Base-by-base conservation (phyloP, 208 protist species). In the Crithidia acanthocephali region DNA sequence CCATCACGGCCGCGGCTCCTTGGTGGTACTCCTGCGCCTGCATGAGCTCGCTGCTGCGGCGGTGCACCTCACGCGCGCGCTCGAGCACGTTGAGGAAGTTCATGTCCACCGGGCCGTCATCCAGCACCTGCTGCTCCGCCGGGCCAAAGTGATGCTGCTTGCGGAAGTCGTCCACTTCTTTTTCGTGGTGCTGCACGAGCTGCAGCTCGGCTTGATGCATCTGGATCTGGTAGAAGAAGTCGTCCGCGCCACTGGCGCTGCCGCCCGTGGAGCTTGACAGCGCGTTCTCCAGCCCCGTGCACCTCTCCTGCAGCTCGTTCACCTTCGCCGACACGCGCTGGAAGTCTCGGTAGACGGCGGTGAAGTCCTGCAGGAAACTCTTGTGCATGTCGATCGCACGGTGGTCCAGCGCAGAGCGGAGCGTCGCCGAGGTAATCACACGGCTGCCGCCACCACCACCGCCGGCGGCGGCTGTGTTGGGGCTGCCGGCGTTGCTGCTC, bases 1-100 rank as follows among this genome's bases (percentile, higher is more conserved):
- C 86, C 80, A 94, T 90, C 63, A 94, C 72, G 15, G 81, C 77
- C 2, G 59, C 72, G 0, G 73, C 63, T 30, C 67, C 59, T 65
- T 91, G 76, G 30, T 90, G 83, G 59, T 83, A 76, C 52, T 90
- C 76, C 63, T 83, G 81, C 23, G 79, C 83, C 32, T 87, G 79
- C 50, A 93, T 60, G 44, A 96, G 77, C 28, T 79, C 65, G 42
- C 80, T 80, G 56, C 88, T 92, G 67, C 83, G 82, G 8, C 66
- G 75, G 62, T 95, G 82, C 61, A 89, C 86, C 67, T 70, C 74
- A 40, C 90, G 87, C 16, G 79, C 86, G 2, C 75, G 79, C 48
- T 86, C 80, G 27, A 96, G 84, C 51, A 88, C 79, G 45, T 91
- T 82, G 45, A 96, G 83, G 56, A 90, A 96, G 15, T 59, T 44